Conservation (phyloP, 208 protist species). For the Wallacemonas sp. region DNA sequence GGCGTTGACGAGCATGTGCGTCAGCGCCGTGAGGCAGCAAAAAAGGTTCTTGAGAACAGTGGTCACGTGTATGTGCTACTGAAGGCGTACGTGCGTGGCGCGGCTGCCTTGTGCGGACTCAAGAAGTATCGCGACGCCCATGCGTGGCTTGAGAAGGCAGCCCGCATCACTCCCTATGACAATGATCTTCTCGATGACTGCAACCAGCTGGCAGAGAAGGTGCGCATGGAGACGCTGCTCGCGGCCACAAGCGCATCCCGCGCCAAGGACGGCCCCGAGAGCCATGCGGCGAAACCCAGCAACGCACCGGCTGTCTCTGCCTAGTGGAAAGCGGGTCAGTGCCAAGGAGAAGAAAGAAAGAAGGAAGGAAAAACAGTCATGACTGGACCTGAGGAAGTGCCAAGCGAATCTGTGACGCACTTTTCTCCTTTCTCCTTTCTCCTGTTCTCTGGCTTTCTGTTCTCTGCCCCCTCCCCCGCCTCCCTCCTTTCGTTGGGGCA, state of each 20-base stretch:
- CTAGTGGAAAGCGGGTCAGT: no score
- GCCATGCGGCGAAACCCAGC: no score
- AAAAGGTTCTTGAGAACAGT: constrained; percentile 68
- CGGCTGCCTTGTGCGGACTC: constrained; percentile 78
- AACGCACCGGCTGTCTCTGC: neutral
- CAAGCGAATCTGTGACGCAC: no score
- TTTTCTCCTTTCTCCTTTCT: no score
- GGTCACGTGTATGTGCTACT: constrained; percentile 89
- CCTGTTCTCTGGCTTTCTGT: no score
- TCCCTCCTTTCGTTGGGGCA: neutral
- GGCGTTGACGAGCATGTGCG: constrained; percentile 23
- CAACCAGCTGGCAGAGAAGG: constrained; percentile 83
- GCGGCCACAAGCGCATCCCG: constrained; percentile 42
- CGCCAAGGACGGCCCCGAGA: neutral
- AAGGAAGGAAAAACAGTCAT: no score
- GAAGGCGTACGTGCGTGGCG: constrained; percentile 89
- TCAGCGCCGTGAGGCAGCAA: constrained; percentile 59
- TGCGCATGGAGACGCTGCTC: constrained; percentile 88
- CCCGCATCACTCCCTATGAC: constrained; percentile 92
- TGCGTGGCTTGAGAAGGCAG: constrained; percentile 67
- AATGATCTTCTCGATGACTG: constrained; percentile 89
- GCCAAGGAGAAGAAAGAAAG: no score
- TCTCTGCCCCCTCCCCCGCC: no score
- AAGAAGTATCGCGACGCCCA: constrained; percentile 75
- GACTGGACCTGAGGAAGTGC: no score